Base-by-base conservation (phyloP, 1,284 basidiomycete genomes). In the Phellinidium pouzarii region DNA sequence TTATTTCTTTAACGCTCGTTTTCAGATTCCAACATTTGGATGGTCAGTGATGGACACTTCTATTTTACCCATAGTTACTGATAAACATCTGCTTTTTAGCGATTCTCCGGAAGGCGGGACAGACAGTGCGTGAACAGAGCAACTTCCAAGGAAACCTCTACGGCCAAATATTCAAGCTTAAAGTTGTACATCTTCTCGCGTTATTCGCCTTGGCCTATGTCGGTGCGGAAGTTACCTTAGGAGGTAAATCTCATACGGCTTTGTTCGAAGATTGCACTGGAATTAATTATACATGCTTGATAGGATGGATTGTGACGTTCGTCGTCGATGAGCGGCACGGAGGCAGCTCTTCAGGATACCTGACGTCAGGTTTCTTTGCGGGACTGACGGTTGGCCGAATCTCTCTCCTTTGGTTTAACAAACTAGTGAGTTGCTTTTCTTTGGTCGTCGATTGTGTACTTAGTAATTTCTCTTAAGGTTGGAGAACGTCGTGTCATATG, bases 201-300 rank as follows among this genome's bases (percentile, higher is more conserved):
- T 66, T 81, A 49, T 87, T 81, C 62, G 71, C 78, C 22, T 67
- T 83, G n/a, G 74, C 85, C 9, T 85, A 85, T 60, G 80, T 85
- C 40, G 83, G 83, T 3, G 72, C 80, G 0, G 82, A 85, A 59
- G 82, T 84, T 1, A 82, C 81, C 0, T 73, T 82, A 45, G 82
- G 80, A 58, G 79, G 79, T 77, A 57, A 31, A 62, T n/a, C n/a
- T n/a, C n/a, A n/a, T n/a, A n/a, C n/a, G n/a, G n/a, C n/a, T n/a
- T n/a, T n/a, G n/a, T n/a, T n/a, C n/a, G n/a, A n/a, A n/a, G n/a
- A n/a, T n/a, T n/a, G n/a, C n/a, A n/a, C n/a, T n/a, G n/a, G n/a
- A n/a, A n/a, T 58, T 20, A 14, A 34, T 34, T 14, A 11, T 22
- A 41, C 25, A 22, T 53, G 22, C 34, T 34, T 50, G n/a, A n/a